Evolutionary conservation across 371 early-diverging fungal species (phyloP).

Genomic region (Circinella minor): DNA sequence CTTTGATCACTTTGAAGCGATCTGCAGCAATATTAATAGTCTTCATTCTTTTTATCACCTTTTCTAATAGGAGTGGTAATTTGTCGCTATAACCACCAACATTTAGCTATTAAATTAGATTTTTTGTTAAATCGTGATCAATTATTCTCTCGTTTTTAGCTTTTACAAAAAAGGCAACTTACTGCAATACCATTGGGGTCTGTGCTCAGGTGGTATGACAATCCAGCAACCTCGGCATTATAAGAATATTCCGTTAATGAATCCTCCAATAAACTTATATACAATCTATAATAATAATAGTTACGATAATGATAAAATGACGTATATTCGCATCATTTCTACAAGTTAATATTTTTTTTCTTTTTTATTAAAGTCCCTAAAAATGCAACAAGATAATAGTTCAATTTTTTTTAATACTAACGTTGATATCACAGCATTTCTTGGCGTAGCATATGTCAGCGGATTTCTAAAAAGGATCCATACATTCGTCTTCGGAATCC

Average conservation of each 20-base stretch:
- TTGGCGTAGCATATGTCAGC: conserved; percentile 57
- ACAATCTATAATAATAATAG: conserved; percentile 48
- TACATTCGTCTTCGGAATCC: conserved; percentile 73
- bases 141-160: not conserved
- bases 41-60: conserved; percentile 74
- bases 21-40: conserved; percentile 59
- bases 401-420: conserved; percentile 20
- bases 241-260: conserved; percentile 82
- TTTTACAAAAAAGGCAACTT: conserved; percentile 18
- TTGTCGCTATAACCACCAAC: conserved; percentile 89
- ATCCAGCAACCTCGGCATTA: conserved; percentile 86
- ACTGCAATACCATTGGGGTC: conserved; percentile 63
- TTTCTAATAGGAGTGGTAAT: conserved; percentile 67
- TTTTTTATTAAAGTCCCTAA: not conserved
- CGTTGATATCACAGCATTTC: conserved; percentile 44
- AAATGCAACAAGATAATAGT: not conserved
- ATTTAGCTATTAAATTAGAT: conserved; percentile 34
- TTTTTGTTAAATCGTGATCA: not conserved
- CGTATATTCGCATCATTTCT: not conserved
- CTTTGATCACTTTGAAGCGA: conserved; percentile 81
- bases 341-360: not conserved
- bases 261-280: conserved; percentile 75
- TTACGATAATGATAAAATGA: not conserved
- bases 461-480: conserved; percentile 62
- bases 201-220: conserved; percentile 71